Evolutionary conservation across 257 asterid species (phyloP), one percentile per base, ranked within the genome.

Genomic region (Salvia miltiorrhiza): DNA sequence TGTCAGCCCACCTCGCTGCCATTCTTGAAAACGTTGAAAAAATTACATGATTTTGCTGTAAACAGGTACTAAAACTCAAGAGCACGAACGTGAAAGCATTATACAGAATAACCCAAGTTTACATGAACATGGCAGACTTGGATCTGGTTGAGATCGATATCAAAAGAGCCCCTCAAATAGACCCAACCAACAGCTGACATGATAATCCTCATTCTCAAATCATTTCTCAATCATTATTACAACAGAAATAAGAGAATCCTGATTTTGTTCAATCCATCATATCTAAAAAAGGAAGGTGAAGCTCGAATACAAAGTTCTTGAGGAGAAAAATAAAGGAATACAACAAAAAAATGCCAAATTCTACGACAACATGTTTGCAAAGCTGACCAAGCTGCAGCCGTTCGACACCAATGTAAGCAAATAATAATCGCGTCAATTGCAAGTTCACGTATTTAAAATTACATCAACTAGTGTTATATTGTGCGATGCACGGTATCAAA

Each of bases 141-240:
- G 92, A 88, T 64, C 73, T 85, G 56, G 97, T 95, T 0, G 97
- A 90, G 76, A 1, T 82, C 0, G 97, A 90, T 24, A 82, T 90
- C 5, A 88, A 86, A 33, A 90, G 87, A 63, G 97, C 93, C 47
- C 95, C 88, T 44, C 95, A 91, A 72, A 81, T 91, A 14, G 96
- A 91, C 40, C 97, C 97, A 1, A 59, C 82, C 58, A 90, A 90
- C 82, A 90, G 86, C 92, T 89, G 35, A n/a, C n/a, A n/a, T n/a
- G n/a, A n/a, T n/a, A n/a, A 30, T 30, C 35, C 5, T 7, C 5
- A 5, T 30, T 7, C 5, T 30, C 4, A 5, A 30, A 28, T 8
- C 43, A 9, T 53, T 53, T 0, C n/a, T n/a, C 10, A 10, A 1
- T 20, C 3, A 4, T 1, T 2, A n/a, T 12, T 5, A 13, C 0